phyloP scores from a whole-genome alignment of 306 rosid species.

The Ziziphus jujuba region DNA sequence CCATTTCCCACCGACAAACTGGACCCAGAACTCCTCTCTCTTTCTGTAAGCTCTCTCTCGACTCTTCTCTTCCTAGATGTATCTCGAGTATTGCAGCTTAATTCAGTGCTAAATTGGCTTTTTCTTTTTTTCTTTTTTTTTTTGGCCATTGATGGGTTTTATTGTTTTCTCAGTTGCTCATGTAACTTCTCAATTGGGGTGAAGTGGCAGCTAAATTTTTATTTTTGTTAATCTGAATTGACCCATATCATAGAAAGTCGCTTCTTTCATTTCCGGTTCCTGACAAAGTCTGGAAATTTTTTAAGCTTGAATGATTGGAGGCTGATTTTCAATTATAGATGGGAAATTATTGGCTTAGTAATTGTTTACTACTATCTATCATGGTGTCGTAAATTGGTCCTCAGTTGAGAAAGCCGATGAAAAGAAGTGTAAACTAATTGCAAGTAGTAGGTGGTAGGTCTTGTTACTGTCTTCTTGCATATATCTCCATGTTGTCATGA shows the following conservation, averaged over 20 bases:
- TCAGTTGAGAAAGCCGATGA: too few species aligned
- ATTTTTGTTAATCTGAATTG: not conserved
- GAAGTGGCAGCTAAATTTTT: not conserved
- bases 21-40: constrained; percentile 15
- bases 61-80: too few species aligned
- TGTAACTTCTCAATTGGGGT: not conserved
- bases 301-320: not conserved
- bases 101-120: not conserved
- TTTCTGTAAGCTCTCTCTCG: constrained; percentile 21
- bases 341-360: not conserved
- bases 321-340: not conserved
- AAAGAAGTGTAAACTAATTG: too few species aligned
- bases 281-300: not conserved
- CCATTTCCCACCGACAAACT: constrained; percentile 15
- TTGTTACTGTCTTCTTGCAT: not conserved
- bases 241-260: not conserved
- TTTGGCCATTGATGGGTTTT: not conserved
- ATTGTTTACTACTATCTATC: not conserved
- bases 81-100: not conserved
- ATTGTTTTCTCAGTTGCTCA: not conserved
- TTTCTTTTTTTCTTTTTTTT: not conserved
- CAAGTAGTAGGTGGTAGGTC: too few species aligned
- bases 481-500: not conserved
- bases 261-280: not conserved
- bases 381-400: too few species aligned